Conservation (phyloP, 1,139 yeast genomes). For the Yamadazyma songkhlaensis region DNA sequence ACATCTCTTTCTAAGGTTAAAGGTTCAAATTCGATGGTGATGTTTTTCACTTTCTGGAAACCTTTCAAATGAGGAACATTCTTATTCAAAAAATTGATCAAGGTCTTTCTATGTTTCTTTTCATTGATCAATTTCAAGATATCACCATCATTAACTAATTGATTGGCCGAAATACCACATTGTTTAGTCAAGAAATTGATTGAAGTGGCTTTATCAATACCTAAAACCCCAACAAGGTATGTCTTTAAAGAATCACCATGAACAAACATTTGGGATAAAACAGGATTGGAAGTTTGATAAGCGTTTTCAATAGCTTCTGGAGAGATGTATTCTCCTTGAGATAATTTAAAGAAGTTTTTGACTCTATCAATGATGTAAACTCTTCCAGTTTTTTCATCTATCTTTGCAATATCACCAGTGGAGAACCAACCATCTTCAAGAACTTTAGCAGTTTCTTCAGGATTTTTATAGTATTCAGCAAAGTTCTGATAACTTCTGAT, state of each 20-base stretch:
- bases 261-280: slow-evolving; percentile 32
- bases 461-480: slow-evolving; percentile 34
- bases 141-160: slow-evolving; percentile 14
- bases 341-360: slow-evolving; percentile 42
- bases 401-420: slow-evolving; percentile 40
- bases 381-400: slow-evolving; percentile 24
- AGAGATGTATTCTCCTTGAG: slow-evolving; percentile 45
- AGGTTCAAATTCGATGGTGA: slow-evolving; percentile 61
- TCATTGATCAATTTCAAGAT: slow-evolving; percentile 27
- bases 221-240: slow-evolving; percentile 62
- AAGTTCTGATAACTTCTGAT: slow-evolving; percentile 42
- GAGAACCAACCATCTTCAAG: slow-evolving; percentile 55
- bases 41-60: slow-evolving; percentile 67
- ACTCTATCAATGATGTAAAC: slow-evolving; percentile 40
- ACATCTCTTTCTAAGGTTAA: slow-evolving; percentile 61
- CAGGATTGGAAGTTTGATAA: slow-evolving; percentile 32
- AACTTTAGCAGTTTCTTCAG: slow-evolving; percentile 40
- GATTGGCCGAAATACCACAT: slow-evolving; percentile 14
- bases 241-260: slow-evolving; percentile 66
- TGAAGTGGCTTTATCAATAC: slow-evolving; percentile 37
- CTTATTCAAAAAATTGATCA: slow-evolving; percentile 27
- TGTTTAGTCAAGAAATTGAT: slow-evolving; percentile 17
- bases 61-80: slow-evolving; percentile 31
- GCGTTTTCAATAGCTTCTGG: slow-evolving; percentile 43
- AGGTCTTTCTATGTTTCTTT: slow-evolving; percentile 24